Percentiles rank a stretch among this genome's conserved stretches.
phyloP scores from a whole-genome alignment of 257 asterid genomes.

The Solanum paucissectum region DNA sequence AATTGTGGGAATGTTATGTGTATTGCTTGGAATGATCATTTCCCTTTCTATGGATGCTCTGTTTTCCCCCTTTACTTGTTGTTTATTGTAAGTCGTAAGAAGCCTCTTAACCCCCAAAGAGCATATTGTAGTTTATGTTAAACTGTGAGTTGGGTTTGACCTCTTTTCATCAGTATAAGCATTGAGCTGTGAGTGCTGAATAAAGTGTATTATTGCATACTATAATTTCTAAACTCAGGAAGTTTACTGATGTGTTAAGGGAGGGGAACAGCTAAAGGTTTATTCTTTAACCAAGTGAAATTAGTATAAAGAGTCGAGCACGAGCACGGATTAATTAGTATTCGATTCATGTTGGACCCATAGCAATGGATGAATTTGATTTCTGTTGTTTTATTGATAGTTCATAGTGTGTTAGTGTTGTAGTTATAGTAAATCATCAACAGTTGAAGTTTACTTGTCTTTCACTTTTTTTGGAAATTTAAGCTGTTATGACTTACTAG shows the following conservation, averaged over 20 bases:
- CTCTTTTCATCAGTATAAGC: neutral
- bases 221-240: neutral
- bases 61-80: neutral
- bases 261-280: neutral
- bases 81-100: neutral
- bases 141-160: neutral
- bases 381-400: neutral
- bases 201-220: neutral
- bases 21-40: neutral
- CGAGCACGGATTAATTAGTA: neutral
- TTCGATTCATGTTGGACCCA: neutral
- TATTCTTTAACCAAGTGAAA: neutral
- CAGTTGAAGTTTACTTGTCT: neutral
- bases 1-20: neutral
- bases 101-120: neutral
- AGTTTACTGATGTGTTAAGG: neutral
- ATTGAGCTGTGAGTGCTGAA: neutral
- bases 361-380: neutral
- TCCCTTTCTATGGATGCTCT: neutral
- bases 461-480: neutral
- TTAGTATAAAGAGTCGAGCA: neutral
- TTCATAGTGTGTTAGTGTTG: neutral
- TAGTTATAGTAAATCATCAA: neutral
- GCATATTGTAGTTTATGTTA: neutral
- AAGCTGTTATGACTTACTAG: neutral